Evolutionary conservation across 257 asterid species (phyloP).

Genomic region (Solanum corneliomulleri): DNA sequence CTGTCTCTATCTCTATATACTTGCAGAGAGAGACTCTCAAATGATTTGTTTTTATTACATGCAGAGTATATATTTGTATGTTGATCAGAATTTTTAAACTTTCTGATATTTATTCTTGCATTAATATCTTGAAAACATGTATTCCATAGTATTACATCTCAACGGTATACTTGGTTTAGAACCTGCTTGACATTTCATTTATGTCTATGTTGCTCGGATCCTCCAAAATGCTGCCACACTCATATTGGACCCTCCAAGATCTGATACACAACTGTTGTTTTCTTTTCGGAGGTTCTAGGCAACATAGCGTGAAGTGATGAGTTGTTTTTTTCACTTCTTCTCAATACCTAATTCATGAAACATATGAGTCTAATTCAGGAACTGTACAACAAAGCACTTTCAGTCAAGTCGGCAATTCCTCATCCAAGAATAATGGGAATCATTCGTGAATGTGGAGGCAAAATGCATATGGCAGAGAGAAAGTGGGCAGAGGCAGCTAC

Average conservation of each 20-base stretch:
- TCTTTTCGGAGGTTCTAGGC: neutral
- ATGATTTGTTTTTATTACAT: neutral
- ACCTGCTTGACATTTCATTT: neutral
- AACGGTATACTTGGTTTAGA: neutral
- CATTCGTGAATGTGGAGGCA: slow-evolving; percentile 98
- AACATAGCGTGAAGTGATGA: neutral
- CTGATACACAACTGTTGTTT: neutral
- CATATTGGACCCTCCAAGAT: neutral
- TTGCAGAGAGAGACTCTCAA: neutral
- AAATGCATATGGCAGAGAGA: slow-evolving; percentile 98
- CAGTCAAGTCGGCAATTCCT: slow-evolving; percentile 94
- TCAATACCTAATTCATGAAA: neutral
- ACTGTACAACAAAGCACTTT: slow-evolving; percentile 72
- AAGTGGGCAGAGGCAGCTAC: slow-evolving; percentile 97
- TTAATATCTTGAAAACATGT: neutral
- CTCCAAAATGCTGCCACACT: neutral
- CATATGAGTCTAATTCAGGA: slow-evolving; percentile 32
- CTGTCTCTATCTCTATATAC: neutral
- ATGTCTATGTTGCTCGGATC: neutral
- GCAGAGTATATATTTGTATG: neutral
- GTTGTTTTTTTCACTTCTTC: neutral
- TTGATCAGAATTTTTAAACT: neutral
- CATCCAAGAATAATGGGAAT: slow-evolving; percentile 99
- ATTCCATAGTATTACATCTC: neutral
- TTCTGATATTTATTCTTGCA: neutral